Evolutionary conservation across 2,329 filamentous ascomycete species (phyloP).

Genomic region (Stagonosporopsis rhizophila): DNA sequence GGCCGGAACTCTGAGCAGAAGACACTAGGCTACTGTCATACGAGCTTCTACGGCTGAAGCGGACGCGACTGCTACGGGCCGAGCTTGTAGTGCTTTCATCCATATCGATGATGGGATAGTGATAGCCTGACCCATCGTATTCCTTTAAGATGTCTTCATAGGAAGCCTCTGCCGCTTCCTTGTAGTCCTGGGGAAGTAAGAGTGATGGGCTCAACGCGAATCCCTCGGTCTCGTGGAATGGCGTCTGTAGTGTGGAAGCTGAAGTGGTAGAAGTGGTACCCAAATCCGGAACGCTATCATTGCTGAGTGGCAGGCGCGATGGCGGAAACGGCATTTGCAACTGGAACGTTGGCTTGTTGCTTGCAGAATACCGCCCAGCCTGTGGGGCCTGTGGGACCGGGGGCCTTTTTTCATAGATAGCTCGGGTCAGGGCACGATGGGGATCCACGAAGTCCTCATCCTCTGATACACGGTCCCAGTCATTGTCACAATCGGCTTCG

Average conservation of each 20-base stretch:
- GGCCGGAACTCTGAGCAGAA: conserved; percentile 38
- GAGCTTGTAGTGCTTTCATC: conserved; percentile 50
- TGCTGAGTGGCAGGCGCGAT: conserved; percentile 39
- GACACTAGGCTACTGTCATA: conserved; percentile 64
- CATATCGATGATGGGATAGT: conserved; percentile 55
- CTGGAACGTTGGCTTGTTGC: conserved; percentile 6
- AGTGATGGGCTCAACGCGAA: conserved; percentile 51
- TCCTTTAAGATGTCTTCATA: conserved; percentile 50
- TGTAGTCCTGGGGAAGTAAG: conserved; percentile 45
- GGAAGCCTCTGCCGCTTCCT: conserved; percentile 44
- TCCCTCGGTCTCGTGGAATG: conserved; percentile 35
- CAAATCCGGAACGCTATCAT: conserved; percentile 42
- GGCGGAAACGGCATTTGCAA: conserved; percentile 35
- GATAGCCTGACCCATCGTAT: conserved; percentile 56
- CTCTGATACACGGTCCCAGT: conserved; percentile 57
- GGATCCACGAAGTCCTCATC: conserved; percentile 47
- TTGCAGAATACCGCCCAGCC: background rate
- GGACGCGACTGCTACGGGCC: conserved; percentile 58
- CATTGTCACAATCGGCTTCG: conserved; percentile 67
- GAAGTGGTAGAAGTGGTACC: conserved; percentile 46
- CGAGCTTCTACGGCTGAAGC: conserved; percentile 64
- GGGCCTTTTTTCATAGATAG: conserved; percentile 8
- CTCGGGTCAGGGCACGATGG: conserved; percentile 10
- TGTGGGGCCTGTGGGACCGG: conserved; percentile 6
- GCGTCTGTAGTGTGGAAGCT: conserved; percentile 42